Evolutionary conservation across 345 rosid genomes (phyloP).

Genomic region (Toxicodendron radicans): DNA sequence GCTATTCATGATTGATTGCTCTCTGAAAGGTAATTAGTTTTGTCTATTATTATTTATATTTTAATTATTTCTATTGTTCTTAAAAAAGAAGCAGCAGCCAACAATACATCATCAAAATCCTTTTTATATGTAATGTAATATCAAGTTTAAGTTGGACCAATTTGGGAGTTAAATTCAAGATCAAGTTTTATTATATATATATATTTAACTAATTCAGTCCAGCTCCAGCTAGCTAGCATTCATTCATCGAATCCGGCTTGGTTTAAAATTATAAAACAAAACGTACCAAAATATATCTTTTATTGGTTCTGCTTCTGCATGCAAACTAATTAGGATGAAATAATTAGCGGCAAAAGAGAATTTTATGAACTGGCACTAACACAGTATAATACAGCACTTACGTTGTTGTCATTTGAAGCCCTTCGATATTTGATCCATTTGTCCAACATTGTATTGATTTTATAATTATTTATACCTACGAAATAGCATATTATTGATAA

Average conservation of each 20-base stretch:
- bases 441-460: constrained; percentile 22
- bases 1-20: constrained; percentile 8
- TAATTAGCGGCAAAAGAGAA: not conserved
- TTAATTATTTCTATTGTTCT: not conserved
- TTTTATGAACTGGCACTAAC: constrained; percentile 29
- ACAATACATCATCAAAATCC: not conserved
- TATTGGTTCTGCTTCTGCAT: too few species aligned
- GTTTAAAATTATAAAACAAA: too few species aligned
- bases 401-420: constrained; percentile 38
- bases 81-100: not conserved
- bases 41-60: not conserved
- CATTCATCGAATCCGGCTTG: too few species aligned
- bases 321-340: too few species aligned
- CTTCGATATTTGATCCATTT: constrained; percentile 32
- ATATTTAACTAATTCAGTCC: not conserved
- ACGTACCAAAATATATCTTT: too few species aligned
- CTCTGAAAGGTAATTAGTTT: constrained; percentile 8
- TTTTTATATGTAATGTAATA: not conserved
- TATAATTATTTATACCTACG: not conserved
- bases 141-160: not conserved
- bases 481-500: not conserved
- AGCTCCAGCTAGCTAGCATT: too few species aligned
- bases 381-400: constrained; percentile 29
- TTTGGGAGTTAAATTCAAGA: constrained; percentile 10
- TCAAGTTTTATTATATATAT: not conserved